Conservation (phyloP, 495 filamentous ascomycete species). For the Talaromyces nanjingensis region DNA sequence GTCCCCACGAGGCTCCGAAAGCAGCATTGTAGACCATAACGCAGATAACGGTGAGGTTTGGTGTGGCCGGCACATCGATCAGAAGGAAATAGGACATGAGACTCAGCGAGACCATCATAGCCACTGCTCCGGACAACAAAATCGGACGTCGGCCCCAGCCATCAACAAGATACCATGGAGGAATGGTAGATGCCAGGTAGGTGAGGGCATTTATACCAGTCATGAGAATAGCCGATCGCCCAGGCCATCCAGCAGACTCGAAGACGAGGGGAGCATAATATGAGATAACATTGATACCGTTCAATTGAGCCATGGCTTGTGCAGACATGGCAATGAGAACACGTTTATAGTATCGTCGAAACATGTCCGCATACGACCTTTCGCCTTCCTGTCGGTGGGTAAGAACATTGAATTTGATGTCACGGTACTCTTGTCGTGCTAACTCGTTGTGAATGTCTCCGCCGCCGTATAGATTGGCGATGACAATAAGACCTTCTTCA, state of each 20-base stretch:
- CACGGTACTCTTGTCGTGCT: slow-evolving; percentile 88
- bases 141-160: slow-evolving; percentile 86
- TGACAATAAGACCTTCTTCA: slow-evolving; percentile 95
- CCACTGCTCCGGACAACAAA: slow-evolving; percentile 81
- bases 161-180: slow-evolving; percentile 97
- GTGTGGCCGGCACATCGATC: slow-evolving; percentile 70
- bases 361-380: slow-evolving; percentile 89
- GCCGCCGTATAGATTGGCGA: slow-evolving; percentile 93
- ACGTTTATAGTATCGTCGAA: slow-evolving; percentile 80
- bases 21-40: slow-evolving; percentile 99
- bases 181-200: slow-evolving; percentile 84
- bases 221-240: slow-evolving; percentile 89
- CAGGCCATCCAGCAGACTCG: slow-evolving; percentile 88
- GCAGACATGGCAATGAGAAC: slow-evolving; percentile 99
- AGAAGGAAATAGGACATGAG: slow-evolving; percentile 93
- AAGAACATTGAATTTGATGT: slow-evolving; percentile 97
- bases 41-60: slow-evolving; percentile 78
- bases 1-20: slow-evolving; percentile 98
- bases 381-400: slow-evolving; percentile 91
- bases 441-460: slow-evolving; percentile 90
- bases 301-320: slow-evolving; percentile 89
- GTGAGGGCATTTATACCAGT: slow-evolving; percentile 93
- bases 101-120: slow-evolving; percentile 88
- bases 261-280: slow-evolving; percentile 98
- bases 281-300: slow-evolving; percentile 98